phyloP scores from a whole-genome alignment of 2,329 filamentous ascomycete species.

The Fusarium sp. region DNA sequence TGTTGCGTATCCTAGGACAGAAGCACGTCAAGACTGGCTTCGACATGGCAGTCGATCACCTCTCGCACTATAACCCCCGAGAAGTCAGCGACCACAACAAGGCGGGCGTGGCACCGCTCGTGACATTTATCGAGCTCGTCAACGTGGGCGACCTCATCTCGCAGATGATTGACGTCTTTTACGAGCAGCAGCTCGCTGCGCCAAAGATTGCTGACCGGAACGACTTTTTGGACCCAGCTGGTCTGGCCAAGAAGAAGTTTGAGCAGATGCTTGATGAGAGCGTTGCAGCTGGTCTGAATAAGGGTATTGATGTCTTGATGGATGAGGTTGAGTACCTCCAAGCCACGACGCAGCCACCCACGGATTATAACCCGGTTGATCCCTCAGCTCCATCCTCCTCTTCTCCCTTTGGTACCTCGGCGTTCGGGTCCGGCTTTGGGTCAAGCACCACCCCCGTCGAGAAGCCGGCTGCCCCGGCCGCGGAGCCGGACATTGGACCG shows the following conservation, averaged over 20 bases:
- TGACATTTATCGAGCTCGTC: constrained; percentile 96
- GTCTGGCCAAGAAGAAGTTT: constrained; percentile 96
- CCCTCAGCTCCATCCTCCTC: constrained; percentile 24
- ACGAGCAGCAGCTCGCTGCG: constrained; percentile 89
- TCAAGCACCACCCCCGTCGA: constrained; percentile 32
- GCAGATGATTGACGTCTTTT: constrained; percentile 99
- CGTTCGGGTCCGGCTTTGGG: constrained; percentile 23
- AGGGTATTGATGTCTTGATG: constrained; percentile 98
- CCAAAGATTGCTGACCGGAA: constrained; percentile 88
- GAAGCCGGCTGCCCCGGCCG: constrained; percentile 45
- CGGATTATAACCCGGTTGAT: constrained; percentile 85
- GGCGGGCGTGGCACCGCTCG: constrained; percentile 85
- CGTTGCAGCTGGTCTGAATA: constrained; percentile 94
- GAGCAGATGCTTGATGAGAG: constrained; percentile 99
- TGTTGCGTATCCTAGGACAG: constrained; percentile 86
- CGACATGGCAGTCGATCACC: constrained; percentile 88
- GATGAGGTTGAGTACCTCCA: constrained; percentile 97
- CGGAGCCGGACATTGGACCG: constrained; percentile 67
- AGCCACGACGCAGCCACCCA: constrained; percentile 84
- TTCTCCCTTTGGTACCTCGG: constrained; percentile 19
- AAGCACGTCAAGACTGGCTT: constrained; percentile 94
- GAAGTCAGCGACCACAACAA: constrained; percentile 78
- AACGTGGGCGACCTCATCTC: constrained; percentile 98
- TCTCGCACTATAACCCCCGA: constrained; percentile 90
- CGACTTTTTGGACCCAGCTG: constrained; percentile 92